Conservation (phyloP, 2,329 filamentous ascomycete species). For the Aureobasidium pullulans region DNA sequence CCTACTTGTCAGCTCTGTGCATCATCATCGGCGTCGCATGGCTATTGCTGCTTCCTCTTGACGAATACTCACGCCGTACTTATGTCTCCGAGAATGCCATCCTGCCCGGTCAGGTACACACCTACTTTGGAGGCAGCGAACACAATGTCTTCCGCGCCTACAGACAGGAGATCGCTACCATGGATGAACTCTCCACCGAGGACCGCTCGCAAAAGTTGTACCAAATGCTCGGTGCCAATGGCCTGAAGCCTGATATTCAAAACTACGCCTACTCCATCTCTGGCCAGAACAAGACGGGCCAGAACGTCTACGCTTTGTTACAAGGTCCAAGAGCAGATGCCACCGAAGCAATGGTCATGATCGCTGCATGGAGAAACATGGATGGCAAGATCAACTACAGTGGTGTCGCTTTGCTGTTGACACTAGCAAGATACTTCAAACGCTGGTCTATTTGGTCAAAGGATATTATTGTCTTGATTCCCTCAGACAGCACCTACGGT, state of each 20-base stretch:
- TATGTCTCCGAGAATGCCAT: conserved; percentile 98
- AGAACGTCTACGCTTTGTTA: conserved; percentile 90
- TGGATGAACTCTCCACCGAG: conserved; percentile 39
- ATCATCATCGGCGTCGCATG: conserved; percentile 79
- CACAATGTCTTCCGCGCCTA: conserved; percentile 92
- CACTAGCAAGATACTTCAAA: conserved; percentile 90
- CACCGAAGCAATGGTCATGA: conserved; percentile 90
- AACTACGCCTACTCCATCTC: conserved; percentile 78
- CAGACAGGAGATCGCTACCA: conserved; percentile 66
- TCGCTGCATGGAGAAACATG: conserved; percentile 81
- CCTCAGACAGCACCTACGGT: conserved; percentile 80
- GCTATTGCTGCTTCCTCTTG: conserved; percentile 80
- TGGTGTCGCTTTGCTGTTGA: conserved; percentile 77
- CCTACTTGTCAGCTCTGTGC: conserved; percentile 79
- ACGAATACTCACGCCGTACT: conserved; percentile 83
- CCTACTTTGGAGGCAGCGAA: conserved; percentile 93
- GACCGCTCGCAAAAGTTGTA: conserved; percentile 61
- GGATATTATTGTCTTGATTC: conserved; percentile 87
- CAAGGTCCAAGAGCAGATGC: conserved; percentile 92
- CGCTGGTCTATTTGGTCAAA: conserved; percentile 98
- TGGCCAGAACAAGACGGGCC: conserved; percentile 64
- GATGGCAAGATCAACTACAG: conserved; percentile 73
- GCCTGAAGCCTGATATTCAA: conserved; percentile 81
- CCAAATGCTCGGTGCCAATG: conserved; percentile 66
- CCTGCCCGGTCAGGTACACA: conserved; percentile 91